Base-by-base conservation (phyloP, 495 filamentous ascomycete species). In the Viridothelium virens region DNA sequence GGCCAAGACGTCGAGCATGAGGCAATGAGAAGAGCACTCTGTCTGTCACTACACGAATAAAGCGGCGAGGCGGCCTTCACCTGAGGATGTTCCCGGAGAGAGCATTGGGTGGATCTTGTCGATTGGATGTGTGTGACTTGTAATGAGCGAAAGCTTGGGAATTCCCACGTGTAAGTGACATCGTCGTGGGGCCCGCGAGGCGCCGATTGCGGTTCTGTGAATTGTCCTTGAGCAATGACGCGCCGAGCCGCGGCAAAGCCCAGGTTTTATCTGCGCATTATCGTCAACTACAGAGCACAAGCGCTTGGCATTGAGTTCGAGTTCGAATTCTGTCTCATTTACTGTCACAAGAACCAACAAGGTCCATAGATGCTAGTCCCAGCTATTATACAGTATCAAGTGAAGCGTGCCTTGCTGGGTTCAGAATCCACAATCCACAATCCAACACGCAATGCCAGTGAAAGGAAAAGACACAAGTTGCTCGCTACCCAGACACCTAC, bases 381-480 rank as follows among this genome's bases (percentile, higher is more conserved):
- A 18, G 31, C 53, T 59, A 59, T 34, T 59, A 59, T 59, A 59
- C 53, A 59, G n/a, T 59, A 9, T 36, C 18, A 36, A 59, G 18
- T 59, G 25, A 59, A 59, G 31, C 48, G 25, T 34, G 33, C 5
- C n/a, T 36, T 7, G 53, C 53, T 36, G 31, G 14, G 14, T 7
- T 44, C 41, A 59, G 31, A 59, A 25, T 25, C 14, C 53, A 33
- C 25, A 59, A 59, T 31, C 53, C 53, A 33, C 25, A 36, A 34
- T 59, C n/a, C 53, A 36, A 36, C 53, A 18, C 31, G 53, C 53
- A 36, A 59, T 59, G 53, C 53, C 2, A 59, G 53, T 18, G 36
- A 59, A 36, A 36, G 31, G 9, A 59, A 59, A 33, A 59, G 18
- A 10, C 31, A 34, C 25, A 59, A 33, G 53, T 25, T 18, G 53